Percentiles rank a stretch among this genome's conserved stretches.
phyloP scores from a whole-genome alignment of 768 basidiomycete species.

The Cystofilobasidium macerans region DNA sequence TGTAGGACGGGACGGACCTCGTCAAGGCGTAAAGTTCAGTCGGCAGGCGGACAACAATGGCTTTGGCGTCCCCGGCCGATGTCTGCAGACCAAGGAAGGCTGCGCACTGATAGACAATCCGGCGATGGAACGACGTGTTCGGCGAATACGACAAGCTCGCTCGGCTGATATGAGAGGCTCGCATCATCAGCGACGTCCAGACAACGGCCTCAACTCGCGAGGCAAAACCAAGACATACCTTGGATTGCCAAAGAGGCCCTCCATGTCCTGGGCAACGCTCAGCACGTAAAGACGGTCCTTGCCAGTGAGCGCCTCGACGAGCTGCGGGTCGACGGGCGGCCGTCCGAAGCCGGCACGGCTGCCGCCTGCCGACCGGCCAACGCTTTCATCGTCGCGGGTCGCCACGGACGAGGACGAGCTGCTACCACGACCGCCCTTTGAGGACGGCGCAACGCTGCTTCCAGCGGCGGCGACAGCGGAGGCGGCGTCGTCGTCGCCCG shows the following conservation, averaged over 20 bases:
- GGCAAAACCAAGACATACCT: background rate
- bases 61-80: conserved; percentile 11
- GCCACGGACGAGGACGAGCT: background rate
- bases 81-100: conserved; percentile 24
- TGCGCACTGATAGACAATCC: conserved; percentile 25
- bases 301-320: conserved; percentile 23
- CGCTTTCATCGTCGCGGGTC: background rate
- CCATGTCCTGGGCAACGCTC: conserved; percentile 23
- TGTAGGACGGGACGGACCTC: background rate
- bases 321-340: conserved; percentile 11
- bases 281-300: conserved; percentile 25
- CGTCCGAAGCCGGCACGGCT: background rate
- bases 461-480: background rate
- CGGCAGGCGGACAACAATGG: conserved; percentile 10
- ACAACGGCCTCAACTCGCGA: background rate
- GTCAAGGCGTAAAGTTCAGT: background rate
- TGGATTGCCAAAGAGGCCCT: conserved; percentile 6
- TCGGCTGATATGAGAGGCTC: background rate
- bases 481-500: background rate
- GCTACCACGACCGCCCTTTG: background rate
- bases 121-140: conserved; percentile 20
- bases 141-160: conserved; percentile 17
- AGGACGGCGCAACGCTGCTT: background rate
- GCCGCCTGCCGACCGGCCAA: background rate
- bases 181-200: too few species aligned